A percentile compares a stretch with the other conserved stretches of the same genome.
phyloP scores from a whole-genome alignment of 148 eudicot species.

The Limonium bicolor region DNA sequence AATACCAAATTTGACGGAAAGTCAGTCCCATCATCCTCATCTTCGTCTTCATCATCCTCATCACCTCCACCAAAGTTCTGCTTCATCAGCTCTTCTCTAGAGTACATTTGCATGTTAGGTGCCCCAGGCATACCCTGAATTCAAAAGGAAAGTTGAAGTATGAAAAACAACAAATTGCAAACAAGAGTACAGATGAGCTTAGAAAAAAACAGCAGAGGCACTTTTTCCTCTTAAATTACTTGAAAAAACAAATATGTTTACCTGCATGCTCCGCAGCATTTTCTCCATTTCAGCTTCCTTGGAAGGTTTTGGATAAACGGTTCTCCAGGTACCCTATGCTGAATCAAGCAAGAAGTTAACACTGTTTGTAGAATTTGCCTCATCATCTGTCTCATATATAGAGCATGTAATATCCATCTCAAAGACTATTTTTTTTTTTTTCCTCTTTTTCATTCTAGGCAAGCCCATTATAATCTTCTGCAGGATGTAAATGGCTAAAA shows the following conservation, averaged over 20 bases:
- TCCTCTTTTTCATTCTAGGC: too few relatives aligned
- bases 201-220: neutral
- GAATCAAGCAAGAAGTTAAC: too few relatives aligned
- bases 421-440: too few relatives aligned
- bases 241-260: constrained; percentile 6
- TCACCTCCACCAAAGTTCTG: constrained; percentile 38
- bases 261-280: constrained; percentile 84
- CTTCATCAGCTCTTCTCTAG: constrained; percentile 84
- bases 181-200: neutral
- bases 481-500: too few relatives aligned
- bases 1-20: constrained; percentile 66
- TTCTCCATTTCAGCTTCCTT: constrained; percentile 96
- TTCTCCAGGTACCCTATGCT: constrained; percentile 88
- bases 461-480: too few relatives aligned
- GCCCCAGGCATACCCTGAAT: constrained; percentile 97
- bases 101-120: constrained; percentile 93
- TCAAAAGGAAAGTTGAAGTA: neutral
- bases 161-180: too few relatives aligned
- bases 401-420: too few relatives aligned
- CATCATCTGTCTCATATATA: too few relatives aligned
- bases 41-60: constrained; percentile 58
- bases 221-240: neutral
- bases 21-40: constrained; percentile 42
- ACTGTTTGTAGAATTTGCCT: too few relatives aligned
- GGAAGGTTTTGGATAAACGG: constrained; percentile 63